These are phyloP conservation scores for Exophiala sideris DNA, from an alignment of 2,329 filamentous ascomycete genomes.

Conservation along the genomic window DNA sequence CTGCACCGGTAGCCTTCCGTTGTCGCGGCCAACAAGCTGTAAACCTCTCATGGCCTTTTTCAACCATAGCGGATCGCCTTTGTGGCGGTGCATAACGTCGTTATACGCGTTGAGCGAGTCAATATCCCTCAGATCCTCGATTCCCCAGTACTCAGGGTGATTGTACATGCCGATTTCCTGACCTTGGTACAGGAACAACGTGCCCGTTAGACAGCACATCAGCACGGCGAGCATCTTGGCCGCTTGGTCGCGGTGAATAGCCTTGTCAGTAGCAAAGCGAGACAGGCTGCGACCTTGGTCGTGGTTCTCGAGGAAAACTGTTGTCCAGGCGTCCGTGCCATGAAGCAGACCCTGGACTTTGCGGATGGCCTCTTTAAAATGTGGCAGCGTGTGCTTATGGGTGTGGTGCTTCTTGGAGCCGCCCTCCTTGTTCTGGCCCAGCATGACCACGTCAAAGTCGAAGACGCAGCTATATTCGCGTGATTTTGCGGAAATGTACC, in stretches of 20 bases:
- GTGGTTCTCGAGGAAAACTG: slow-evolving; percentile 64
- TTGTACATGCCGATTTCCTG: slow-evolving; percentile 59
- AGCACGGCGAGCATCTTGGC: slow-evolving; percentile 61
- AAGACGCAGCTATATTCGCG: slow-evolving; percentile 70
- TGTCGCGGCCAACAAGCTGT: slow-evolving; percentile 54
- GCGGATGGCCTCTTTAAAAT: slow-evolving; percentile 52
- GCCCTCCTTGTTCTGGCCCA: slow-evolving; percentile 15
- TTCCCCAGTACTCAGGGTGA: slow-evolving; percentile 46
- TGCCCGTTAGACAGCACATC: slow-evolving; percentile 53
- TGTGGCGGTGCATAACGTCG: slow-evolving; percentile 35
- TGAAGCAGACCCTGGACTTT: slow-evolving; percentile 56
- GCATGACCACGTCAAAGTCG: slow-evolving; percentile 59
- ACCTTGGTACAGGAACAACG: slow-evolving; percentile 56
- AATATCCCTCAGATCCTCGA: slow-evolving; percentile 36
- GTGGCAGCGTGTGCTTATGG: slow-evolving; percentile 38
- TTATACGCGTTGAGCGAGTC: slow-evolving; percentile 42
- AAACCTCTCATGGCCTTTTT: slow-evolving; percentile 52
- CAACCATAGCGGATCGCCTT: slow-evolving; percentile 37
- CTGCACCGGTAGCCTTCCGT: slow-evolving; percentile 69
- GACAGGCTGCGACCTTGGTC: slow-evolving; percentile 60
- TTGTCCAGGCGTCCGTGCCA: slow-evolving; percentile 61
- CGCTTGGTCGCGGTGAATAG: slow-evolving; percentile 48
- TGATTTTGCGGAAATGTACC: slow-evolving; percentile 45
- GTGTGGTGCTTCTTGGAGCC: slow-evolving; percentile 27
- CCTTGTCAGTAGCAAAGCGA: slow-evolving; percentile 51